Evolutionary conservation across 2,329 filamentous ascomycete genomes (phyloP).

Genomic region (Microsporum ferrugineum): DNA sequence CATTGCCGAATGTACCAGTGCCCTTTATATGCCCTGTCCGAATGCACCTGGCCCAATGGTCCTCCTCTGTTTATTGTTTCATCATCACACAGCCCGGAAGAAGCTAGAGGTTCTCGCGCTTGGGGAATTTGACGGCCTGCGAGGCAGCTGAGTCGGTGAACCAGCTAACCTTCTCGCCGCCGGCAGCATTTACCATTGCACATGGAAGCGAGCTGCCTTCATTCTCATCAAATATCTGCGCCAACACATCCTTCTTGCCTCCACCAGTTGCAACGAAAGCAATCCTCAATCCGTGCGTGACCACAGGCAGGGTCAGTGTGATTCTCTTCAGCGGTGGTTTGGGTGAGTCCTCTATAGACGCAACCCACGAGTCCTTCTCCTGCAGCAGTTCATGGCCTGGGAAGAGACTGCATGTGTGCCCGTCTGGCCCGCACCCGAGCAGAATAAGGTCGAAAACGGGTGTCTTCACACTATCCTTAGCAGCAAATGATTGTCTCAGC

Average conservation of each 20-base stretch:
- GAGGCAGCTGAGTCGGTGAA: slow-evolving; percentile 82
- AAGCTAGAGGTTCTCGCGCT: slow-evolving; percentile 52
- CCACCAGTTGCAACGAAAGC: slow-evolving; percentile 84
- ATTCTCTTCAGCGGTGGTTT: slow-evolving; percentile 88
- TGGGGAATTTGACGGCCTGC: slow-evolving; percentile 71
- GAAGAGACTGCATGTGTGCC: slow-evolving; percentile 95
- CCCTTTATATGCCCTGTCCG: neutral
- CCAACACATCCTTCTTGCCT: slow-evolving; percentile 84
- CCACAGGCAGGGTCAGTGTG: slow-evolving; percentile 82
- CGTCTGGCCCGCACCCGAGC: slow-evolving; percentile 87
- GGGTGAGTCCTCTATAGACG: slow-evolving; percentile 81
- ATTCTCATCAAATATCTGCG: slow-evolving; percentile 75
- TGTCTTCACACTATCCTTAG: slow-evolving; percentile 83
- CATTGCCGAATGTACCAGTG: neutral
- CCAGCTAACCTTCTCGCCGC: slow-evolving; percentile 83
- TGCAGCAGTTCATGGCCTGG: slow-evolving; percentile 77
- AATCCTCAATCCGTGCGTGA: slow-evolving; percentile 73
- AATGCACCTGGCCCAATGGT: neutral
- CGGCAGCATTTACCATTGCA: slow-evolving; percentile 72
- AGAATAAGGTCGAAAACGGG: slow-evolving; percentile 92
- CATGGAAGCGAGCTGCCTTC: slow-evolving; percentile 67
- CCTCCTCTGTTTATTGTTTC: neutral
- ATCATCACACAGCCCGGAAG: neutral
- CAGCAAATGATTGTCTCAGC: slow-evolving; percentile 75
- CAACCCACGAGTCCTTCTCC: slow-evolving; percentile 83